phyloP scores from a whole-genome alignment of 2,329 filamentous ascomycete genomes.

The Chrysoporthe cubensis region DNA sequence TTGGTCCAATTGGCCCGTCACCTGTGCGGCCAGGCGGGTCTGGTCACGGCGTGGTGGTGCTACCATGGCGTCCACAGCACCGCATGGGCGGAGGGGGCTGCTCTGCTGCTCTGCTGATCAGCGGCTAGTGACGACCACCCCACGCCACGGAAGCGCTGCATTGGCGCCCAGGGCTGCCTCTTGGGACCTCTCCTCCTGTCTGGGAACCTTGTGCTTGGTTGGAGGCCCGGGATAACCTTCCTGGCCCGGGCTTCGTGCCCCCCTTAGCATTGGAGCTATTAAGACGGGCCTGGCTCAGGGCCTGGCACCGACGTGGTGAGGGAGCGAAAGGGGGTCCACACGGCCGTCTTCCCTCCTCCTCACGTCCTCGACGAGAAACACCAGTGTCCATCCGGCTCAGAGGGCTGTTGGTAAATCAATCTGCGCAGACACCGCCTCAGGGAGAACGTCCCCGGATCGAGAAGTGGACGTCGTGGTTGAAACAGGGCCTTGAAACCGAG shows the following conservation, averaged over 20 bases:
- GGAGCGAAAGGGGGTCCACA: background rate
- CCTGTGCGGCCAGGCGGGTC: background rate
- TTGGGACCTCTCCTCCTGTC: background rate
- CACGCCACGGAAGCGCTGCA: slow-evolving; percentile 5
- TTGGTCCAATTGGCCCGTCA: slow-evolving; percentile 6
- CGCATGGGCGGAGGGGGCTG: background rate
- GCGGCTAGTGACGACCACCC: slow-evolving; percentile 1
- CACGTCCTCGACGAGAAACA: background rate
- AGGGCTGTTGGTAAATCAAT: background rate
- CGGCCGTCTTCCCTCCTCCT: background rate
- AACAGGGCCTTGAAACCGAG: background rate
- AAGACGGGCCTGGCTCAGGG: too few species aligned
- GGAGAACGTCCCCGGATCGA: too few species aligned
- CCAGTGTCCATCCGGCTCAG: background rate
- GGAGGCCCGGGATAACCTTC: background rate
- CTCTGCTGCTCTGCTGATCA: background rate
- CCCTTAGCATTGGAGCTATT: background rate
- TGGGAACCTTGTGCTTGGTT: background rate
- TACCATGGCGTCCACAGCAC: background rate
- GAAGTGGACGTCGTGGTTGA: background rate
- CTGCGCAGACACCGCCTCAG: background rate
- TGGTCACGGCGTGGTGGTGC: background rate
- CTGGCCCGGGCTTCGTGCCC: too few species aligned
- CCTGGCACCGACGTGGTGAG: too few species aligned
- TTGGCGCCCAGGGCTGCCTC: slow-evolving; percentile 18